Evolutionary conservation across 2,329 filamentous ascomycete genomes (phyloP).

Genomic region (Lanzia echinophila): DNA sequence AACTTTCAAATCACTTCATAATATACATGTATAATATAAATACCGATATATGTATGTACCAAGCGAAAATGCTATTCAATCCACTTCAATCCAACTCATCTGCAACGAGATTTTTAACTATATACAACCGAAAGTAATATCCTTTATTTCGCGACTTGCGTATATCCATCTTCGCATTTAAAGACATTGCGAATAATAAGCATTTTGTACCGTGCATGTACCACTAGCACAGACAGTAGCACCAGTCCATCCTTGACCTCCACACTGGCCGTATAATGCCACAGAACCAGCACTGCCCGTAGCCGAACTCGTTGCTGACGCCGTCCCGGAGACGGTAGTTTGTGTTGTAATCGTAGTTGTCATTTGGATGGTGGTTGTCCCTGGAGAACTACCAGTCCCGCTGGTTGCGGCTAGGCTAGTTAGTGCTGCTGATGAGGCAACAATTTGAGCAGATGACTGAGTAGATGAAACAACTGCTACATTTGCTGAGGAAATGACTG

Average conservation of each 20-base stretch:
- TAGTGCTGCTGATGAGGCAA: no score
- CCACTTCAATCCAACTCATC: background rate
- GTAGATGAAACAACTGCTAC: background rate
- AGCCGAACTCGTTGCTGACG: constrained; percentile 1
- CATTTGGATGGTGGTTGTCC: background rate
- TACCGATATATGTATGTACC: background rate
- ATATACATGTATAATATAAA: background rate
- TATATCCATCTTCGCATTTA: constrained; percentile 7
- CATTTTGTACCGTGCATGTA: constrained; percentile 19
- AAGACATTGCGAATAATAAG: constrained; percentile 25
- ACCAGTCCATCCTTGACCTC: constrained; percentile 22
- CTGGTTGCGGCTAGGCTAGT: background rate
- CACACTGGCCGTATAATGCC: constrained; percentile 22
- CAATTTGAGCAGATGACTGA: no score
- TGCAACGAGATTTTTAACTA: background rate
- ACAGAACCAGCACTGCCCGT: constrained; percentile 11
- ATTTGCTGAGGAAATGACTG: background rate
- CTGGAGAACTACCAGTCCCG: background rate
- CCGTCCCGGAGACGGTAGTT: background rate
- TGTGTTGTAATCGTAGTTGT: background rate
- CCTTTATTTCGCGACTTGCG: background rate
- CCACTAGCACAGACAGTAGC: constrained; percentile 22
- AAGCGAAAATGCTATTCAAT: background rate
- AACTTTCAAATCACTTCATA: no score
- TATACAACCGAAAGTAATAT: background rate